Conservation (phyloP, 2,329 filamentous ascomycete species). For the Penicillium sp. region DNA sequence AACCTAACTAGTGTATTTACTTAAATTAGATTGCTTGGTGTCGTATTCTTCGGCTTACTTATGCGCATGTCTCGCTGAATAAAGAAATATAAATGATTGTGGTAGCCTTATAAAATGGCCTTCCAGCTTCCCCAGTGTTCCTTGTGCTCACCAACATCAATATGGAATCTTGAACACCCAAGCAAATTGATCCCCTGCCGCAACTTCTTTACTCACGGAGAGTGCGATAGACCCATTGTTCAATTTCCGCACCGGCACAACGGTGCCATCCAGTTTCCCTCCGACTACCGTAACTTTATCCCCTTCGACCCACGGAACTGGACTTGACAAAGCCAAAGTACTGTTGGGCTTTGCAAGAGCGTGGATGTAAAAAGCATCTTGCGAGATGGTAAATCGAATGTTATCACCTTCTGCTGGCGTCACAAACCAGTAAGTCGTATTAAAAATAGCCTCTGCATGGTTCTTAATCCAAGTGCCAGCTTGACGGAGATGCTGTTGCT, state of each 20-base stretch:
- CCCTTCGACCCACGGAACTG: conserved; percentile 55
- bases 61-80: background rate
- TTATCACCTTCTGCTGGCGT: conserved; percentile 51
- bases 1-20: background rate
- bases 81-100: background rate
- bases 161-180: conserved; percentile 55
- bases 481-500: conserved; percentile 55
- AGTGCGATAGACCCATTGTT: conserved; percentile 38
- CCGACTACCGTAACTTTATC: conserved; percentile 57
- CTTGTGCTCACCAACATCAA: background rate
- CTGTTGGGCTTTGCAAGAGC: conserved; percentile 53
- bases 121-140: background rate
- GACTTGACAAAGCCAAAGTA: conserved; percentile 50
- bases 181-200: conserved; percentile 46
- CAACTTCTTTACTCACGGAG: conserved; percentile 41
- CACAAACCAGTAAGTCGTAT: conserved; percentile 63
- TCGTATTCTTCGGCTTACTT: too few species aligned
- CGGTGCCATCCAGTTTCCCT: conserved; percentile 39
- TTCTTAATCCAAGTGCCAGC: conserved; percentile 62
- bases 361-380: conserved; percentile 60
- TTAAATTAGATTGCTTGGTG: too few species aligned
- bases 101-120: background rate
- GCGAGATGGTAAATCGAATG: conserved; percentile 59
- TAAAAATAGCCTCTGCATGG: conserved; percentile 63
- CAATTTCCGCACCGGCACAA: conserved; percentile 39